Conservation (phyloP, 2,329 filamentous ascomycete genomes). For the Fusarium globosum region DNA sequence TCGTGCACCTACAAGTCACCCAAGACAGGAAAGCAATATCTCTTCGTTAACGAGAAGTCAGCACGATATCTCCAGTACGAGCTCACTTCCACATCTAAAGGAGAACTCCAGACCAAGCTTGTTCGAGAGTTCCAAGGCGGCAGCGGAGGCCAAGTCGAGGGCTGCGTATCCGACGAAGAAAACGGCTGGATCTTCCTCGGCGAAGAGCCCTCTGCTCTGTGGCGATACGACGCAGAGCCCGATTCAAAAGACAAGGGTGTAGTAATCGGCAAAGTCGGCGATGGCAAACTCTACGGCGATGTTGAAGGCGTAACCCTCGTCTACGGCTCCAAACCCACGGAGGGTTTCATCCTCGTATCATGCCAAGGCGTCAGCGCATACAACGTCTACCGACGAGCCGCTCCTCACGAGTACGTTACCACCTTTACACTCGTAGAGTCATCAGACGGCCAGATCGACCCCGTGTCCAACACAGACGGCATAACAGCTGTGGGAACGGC, state of each 20-base stretch:
- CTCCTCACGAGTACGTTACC: constrained; percentile 61
- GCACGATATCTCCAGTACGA: constrained; percentile 66
- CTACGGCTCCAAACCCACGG: constrained; percentile 54
- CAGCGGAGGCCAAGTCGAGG: constrained; percentile 64
- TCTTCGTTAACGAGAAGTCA: constrained; percentile 66
- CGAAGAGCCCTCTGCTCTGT: constrained; percentile 63
- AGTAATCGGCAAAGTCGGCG: constrained; percentile 56
- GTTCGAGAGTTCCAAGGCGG: constrained; percentile 64
- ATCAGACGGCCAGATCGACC: constrained; percentile 56
- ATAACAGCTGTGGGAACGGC: constrained; percentile 58
- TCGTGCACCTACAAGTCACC: constrained; percentile 63
- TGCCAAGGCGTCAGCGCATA: constrained; percentile 65
- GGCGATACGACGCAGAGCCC: constrained; percentile 64
- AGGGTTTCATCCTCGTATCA: constrained; percentile 63
- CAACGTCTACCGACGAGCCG: constrained; percentile 60
- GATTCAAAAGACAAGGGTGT: constrained; percentile 50
- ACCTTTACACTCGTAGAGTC: constrained; percentile 61
- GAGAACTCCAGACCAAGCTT: constrained; percentile 57
- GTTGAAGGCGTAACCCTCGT: constrained; percentile 66
- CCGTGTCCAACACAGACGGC: constrained; percentile 65
- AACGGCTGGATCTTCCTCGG: constrained; percentile 63
- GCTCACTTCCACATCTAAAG: constrained; percentile 54
- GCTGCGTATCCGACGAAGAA: constrained; percentile 63
- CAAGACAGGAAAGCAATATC: constrained; percentile 60
- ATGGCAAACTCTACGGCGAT: constrained; percentile 61